Percentiles rank a stretch among this genome's conserved stretches.
These are phyloP conservation scores for Emmonsia crescens DNA, from an alignment of 2,329 filamentous ascomycete genomes.

Conservation along the genomic window DNA sequence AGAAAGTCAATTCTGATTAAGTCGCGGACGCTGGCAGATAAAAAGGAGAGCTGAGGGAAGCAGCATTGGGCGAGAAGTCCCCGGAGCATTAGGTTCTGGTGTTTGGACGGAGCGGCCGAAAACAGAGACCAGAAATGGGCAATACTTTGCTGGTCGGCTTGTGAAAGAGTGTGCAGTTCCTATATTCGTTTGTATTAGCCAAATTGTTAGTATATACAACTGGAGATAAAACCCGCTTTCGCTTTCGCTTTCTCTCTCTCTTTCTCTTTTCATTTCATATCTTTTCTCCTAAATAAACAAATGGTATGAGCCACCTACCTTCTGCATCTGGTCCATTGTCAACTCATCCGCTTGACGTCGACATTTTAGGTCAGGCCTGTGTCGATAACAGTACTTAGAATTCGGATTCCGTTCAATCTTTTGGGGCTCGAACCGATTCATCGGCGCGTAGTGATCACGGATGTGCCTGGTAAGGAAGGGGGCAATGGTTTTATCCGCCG, in stretches of 20 bases:
- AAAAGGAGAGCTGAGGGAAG: constrained; percentile 89
- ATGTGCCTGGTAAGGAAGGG: constrained; percentile 84
- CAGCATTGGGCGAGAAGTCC: constrained; percentile 95
- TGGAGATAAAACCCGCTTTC: background rate
- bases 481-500: constrained; percentile 62
- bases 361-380: constrained; percentile 89
- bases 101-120: constrained; percentile 85
- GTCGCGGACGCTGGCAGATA: constrained; percentile 82
- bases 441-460: constrained; percentile 66
- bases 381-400: constrained; percentile 91
- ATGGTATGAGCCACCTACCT: constrained; percentile 44
- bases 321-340: constrained; percentile 91
- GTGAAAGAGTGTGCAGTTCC: constrained; percentile 72
- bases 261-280: background rate
- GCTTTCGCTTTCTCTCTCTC: background rate
- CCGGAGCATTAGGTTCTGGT: constrained; percentile 91
- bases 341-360: constrained; percentile 84
- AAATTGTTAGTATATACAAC: background rate
- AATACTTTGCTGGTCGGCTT: constrained; percentile 85
- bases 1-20: constrained; percentile 97
- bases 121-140: constrained; percentile 97
- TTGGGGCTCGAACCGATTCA: constrained; percentile 12
- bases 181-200: constrained; percentile 25
- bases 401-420: constrained; percentile 45
- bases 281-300: background rate